Evolutionary conservation across 108 stramenopile genomes (phyloP), one percentile per base, ranked within the genome.

Genomic region (Skeletonema marinoi): DNA sequence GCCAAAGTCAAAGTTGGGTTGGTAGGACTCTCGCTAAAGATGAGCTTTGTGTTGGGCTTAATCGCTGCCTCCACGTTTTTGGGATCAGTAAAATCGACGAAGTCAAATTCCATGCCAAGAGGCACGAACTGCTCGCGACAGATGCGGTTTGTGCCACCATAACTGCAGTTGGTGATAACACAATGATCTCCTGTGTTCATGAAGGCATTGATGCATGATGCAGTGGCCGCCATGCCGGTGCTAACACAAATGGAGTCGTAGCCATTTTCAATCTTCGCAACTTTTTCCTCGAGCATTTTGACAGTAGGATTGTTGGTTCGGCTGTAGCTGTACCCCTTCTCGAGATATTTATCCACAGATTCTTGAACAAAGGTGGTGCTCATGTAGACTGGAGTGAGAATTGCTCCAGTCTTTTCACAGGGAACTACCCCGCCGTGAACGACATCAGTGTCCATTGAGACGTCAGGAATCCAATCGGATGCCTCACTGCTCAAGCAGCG

Each of bases 221-320:
- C 83, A 12, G 91, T 93, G 16, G 91, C 93, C n/a, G 91, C 89
- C 90, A 94, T 91, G 33, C 93, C 93, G 33, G 92, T 92, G 30
- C 88, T 82, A 29, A 94, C 88, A 65, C 87, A 87, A 60, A 87
- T 86, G 64, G 89, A 78, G 44, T 89, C 88, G 58, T 87, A 87
- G n/a, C 88, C 93, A 62, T 88, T 87, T 77, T 94, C 93, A 48
- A 92, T 83, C 17, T 75, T 81, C 60, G 93, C 90, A 56, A 94
- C 82, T 82, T 92, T 92, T n/a, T 89, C 83, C 78, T 94, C 93
- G 38, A 94, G 86, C 71, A 89, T 86, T 51, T 77, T 67, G 46
- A 92, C 90, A 12, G 93, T 93, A 29, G 93, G 93, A 75, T 94
- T 94, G 72, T 84, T 88, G 32, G 88, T 90, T 42, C 93, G 86